Evolutionary conservation across 2,329 filamentous ascomycete genomes (phyloP).

Genomic region (Penicillium digitatum): DNA sequence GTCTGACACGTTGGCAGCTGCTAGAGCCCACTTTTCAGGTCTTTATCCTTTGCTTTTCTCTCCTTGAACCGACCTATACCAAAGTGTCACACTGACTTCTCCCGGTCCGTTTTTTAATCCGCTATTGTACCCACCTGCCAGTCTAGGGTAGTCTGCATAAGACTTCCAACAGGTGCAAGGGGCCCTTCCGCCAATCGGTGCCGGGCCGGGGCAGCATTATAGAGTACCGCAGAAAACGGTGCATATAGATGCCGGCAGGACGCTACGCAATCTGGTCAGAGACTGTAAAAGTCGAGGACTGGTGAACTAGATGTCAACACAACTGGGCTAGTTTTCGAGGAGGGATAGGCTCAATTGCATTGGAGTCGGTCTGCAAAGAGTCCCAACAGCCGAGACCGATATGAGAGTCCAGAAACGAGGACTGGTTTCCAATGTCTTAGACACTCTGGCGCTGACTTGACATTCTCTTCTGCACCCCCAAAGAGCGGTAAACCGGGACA

Average conservation of each 20-base stretch:
- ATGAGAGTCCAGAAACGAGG: conserved; percentile 7
- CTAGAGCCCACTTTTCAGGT: conserved; percentile 4
- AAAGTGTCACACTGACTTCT: conserved; percentile 8
- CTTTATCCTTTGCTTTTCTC: conserved; percentile 1
- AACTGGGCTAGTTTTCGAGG: conserved; percentile 5
- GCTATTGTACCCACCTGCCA: conserved; percentile 12
- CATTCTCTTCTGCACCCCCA: conserved; percentile 2
- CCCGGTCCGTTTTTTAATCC: conserved; percentile 13
- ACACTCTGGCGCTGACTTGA: conserved; percentile 8
- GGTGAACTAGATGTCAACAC: neutral
- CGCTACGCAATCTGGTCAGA: conserved; percentile 6
- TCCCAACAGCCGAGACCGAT: conserved; percentile 8
- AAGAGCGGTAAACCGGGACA: conserved; percentile 20
- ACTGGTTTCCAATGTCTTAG: conserved; percentile 22
- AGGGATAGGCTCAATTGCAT: neutral
- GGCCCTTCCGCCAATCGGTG: conserved; percentile 2
- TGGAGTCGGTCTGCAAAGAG: conserved; percentile 2
- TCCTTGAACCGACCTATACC: neutral
- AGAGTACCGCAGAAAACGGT: conserved; percentile 13
- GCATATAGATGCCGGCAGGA: conserved; percentile 2
- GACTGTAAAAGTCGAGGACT: conserved; percentile 3
- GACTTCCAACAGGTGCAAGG: conserved; percentile 6
- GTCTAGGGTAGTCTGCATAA: conserved; percentile 4
- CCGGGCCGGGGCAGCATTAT: neutral
- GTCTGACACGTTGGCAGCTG: conserved; percentile 21